Evolutionary conservation across 352 stramenopile species (phyloP), one percentile per base, ranked within the genome.

Genomic region (Pythium oligandrum): DNA sequence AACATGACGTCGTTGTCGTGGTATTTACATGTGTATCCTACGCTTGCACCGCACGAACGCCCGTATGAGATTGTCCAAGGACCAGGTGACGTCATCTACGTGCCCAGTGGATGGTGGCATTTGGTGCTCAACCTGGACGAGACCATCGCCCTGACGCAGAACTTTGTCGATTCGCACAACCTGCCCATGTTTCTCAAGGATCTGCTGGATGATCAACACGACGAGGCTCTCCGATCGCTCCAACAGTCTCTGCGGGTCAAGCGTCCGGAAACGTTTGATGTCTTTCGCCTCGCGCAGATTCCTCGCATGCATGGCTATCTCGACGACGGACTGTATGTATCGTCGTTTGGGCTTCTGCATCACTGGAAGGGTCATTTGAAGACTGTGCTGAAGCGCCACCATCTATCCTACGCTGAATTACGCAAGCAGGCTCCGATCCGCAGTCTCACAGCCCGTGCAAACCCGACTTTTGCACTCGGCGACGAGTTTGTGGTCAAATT

Each of bases 91-190:
- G 92, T 96, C 4, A 87, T 99, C 44, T 99, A 98, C 76, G 95
- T 99, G 30, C 96, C 96, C 4, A 96, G 93, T 58, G 95, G 96
- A 12, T 99, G 96, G 96, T 99, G 96, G 96, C 96, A 99, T 61
- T 78, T 93, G 47, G 96, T 99, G 17, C 71, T 99, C 45, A 99
- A 99, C 65, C 75, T 99, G 9, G 88, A 95, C 33, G 63, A 80
- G 34, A 98, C 92, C 12, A 87, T 99, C 35, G 96, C 96, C 4
- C 83, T 99, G 44, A 99, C 96, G 2, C 93, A 98, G 55, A 99
- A 99, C 61, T 97, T 96, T 57, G 80, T 95, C 43, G 80, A 95
- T 59, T 81, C 82, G n/a, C 75, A 91, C 60, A 95, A 95, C 58
- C 51, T 83, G 5, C 35, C 84, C 6, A 66, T 73, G 57, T 95